Percentiles rank a stretch among this genome's conserved stretches.
Evolutionary conservation across 2,329 filamentous ascomycete genomes (phyloP).

Genomic region (Fusarium chlamydosporum): DNA sequence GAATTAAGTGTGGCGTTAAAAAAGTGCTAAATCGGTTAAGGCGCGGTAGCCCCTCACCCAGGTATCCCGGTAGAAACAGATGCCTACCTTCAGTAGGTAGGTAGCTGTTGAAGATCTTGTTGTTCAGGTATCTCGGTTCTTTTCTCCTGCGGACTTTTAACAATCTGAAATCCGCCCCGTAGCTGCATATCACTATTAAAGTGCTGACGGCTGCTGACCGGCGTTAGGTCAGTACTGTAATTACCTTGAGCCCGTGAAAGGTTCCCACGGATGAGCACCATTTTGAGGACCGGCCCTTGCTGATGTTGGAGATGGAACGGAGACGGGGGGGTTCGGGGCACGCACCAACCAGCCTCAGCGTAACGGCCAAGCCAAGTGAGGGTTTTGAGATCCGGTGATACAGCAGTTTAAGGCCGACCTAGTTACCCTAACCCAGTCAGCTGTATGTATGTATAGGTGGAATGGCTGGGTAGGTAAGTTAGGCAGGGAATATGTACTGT

Average conservation of each 20-base stretch:
- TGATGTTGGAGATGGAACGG: conserved; percentile 3
- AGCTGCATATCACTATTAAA: conserved; percentile 23
- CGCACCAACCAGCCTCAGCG: conserved; percentile 34
- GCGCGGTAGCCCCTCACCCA: background rate
- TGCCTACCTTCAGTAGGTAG: too few relatives aligned
- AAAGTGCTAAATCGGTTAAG: conserved; percentile 18
- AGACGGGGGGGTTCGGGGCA: conserved; percentile 2
- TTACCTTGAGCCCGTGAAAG: background rate
- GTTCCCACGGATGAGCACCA: background rate
- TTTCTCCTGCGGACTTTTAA: background rate
- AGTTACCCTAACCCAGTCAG: conserved; percentile 1
- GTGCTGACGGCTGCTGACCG: conserved; percentile 36
- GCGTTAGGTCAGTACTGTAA: background rate
- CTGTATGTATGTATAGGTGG: background rate
- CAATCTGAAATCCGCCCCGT: background rate
- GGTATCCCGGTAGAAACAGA: background rate
- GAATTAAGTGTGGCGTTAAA: conserved; percentile 46
- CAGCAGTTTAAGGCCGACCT: conserved; percentile 21
- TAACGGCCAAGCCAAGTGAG: conserved; percentile 33
- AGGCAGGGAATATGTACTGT: too few relatives aligned
- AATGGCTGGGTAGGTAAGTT: too few relatives aligned
- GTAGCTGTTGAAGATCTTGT: too few relatives aligned
- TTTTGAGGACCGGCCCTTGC: background rate
- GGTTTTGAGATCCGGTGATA: conserved; percentile 27
- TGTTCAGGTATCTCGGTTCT: background rate